A percentile compares a stretch with the other conserved stretches of the same genome.
These are phyloP conservation scores for Arachis stenosperma DNA, from an alignment of 306 rosid species.

Conservation along the genomic window DNA sequence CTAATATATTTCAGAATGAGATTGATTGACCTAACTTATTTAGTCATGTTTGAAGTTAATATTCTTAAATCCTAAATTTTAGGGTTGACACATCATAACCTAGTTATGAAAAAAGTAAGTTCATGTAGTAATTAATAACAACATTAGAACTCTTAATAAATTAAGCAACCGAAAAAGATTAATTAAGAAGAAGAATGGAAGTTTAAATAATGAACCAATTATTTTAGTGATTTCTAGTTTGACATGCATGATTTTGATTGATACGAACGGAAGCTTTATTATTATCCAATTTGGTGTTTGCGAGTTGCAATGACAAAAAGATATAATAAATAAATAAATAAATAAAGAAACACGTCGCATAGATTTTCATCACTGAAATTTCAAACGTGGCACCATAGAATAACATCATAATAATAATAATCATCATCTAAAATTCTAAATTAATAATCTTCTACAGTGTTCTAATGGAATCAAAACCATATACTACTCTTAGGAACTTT, in stretches of 20 bases:
- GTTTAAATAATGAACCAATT: background rate
- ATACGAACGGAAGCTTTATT: background rate
- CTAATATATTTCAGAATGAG: background rate
- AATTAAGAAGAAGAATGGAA: background rate
- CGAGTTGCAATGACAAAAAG: background rate
- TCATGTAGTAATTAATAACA: background rate
- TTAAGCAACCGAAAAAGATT: no score
- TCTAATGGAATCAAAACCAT: conserved; percentile 1
- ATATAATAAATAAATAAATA: no score
- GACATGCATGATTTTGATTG: conserved; percentile 6
- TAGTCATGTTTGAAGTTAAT: background rate
- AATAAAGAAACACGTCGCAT: background rate
- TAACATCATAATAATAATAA: background rate
- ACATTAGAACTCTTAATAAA: no score
- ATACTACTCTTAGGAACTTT: background rate
- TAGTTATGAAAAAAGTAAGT: background rate
- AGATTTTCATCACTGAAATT: background rate
- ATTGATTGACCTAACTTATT: conserved; percentile 14
- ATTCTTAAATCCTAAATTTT: background rate
- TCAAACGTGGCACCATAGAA: conserved; percentile 21
- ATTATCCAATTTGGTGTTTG: background rate
- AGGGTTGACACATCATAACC: conserved; percentile 1
- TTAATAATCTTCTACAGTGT: background rate
- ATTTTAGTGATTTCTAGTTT: background rate
- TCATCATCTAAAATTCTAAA: no score